Percentiles rank a stretch among this genome's conserved stretches.
Evolutionary conservation across 78 protist genomes (phyloP).

Genomic region (Dictyostelium firmibasis): DNA sequence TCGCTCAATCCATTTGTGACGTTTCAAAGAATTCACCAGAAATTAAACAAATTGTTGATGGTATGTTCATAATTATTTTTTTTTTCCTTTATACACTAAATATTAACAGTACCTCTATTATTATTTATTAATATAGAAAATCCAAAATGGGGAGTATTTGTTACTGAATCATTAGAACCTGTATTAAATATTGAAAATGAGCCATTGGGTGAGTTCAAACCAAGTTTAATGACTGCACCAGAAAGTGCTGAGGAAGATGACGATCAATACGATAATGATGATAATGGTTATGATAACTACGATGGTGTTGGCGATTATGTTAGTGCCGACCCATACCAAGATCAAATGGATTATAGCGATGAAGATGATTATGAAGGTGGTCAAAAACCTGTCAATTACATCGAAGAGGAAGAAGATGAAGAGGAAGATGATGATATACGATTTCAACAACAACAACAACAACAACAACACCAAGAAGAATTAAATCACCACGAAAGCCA

Average conservation of each 20-base stretch:
- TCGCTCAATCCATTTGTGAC: constrained; percentile 49
- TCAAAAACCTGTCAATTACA: neutral
- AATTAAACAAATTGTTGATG: constrained; percentile 28
- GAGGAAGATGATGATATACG: constrained; percentile 4
- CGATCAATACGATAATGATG: constrained; percentile 14
- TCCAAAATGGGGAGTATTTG: constrained; percentile 42
- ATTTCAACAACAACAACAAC: constrained; percentile 13
- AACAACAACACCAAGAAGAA: neutral
- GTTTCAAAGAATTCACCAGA: constrained; percentile 17
- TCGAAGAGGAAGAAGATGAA: constrained; percentile 11
- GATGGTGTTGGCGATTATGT: neutral
- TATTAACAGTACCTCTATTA: no score
- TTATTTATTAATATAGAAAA: neutral
- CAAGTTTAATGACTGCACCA: constrained; percentile 47
- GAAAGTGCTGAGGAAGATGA: constrained; percentile 65
- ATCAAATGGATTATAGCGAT: constrained; percentile 12
- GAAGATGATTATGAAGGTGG: constrained; percentile 1
- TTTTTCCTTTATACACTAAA: no score
- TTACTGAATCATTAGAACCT: constrained; percentile 21
- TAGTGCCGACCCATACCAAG: neutral
- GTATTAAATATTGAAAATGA: constrained; percentile 38
- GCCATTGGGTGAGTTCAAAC: constrained; percentile 70
- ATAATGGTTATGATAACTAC: constrained; percentile 7
- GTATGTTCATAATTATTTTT: neutral
- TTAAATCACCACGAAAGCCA: neutral